Evolutionary conservation across 2,329 filamentous ascomycete species (phyloP).

Genomic region (Colletotrichum scovillei): DNA sequence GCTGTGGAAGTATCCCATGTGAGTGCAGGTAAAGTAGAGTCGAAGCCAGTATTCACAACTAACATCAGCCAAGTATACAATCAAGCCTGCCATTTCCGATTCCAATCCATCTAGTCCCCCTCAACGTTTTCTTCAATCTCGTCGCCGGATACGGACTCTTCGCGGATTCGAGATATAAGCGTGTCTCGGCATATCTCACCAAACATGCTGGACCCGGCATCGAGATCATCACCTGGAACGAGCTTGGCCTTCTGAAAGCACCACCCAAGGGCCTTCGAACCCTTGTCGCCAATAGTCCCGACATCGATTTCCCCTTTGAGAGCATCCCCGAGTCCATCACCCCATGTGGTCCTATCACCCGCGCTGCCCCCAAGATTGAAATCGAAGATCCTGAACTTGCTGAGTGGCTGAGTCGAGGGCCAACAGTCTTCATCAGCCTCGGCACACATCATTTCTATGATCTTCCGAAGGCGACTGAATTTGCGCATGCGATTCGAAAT

Average conservation of each 20-base stretch:
- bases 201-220: slow-evolving; percentile 37
- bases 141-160: background rate
- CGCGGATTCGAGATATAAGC: background rate
- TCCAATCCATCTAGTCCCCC: slow-evolving; percentile 5
- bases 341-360: slow-evolving; percentile 14
- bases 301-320: slow-evolving; percentile 25
- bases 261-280: slow-evolving; percentile 6
- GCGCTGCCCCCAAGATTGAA: background rate
- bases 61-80: background rate
- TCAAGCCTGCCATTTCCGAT: slow-evolving; percentile 37
- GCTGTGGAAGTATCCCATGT: slow-evolving; percentile 35
- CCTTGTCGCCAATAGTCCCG: slow-evolving; percentile 24
- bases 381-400: slow-evolving; percentile 6
- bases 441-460: slow-evolving; percentile 39
- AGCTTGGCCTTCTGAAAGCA: slow-evolving; percentile 42
- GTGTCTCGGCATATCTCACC: background rate
- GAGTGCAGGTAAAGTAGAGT: background rate
- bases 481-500: slow-evolving; percentile 27
- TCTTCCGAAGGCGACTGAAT: slow-evolving; percentile 26
- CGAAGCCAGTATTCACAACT: background rate
- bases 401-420: slow-evolving; percentile 9
- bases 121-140: slow-evolving; percentile 20
- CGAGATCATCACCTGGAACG: slow-evolving; percentile 53
- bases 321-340: background rate
- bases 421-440: slow-evolving; percentile 35